Evolutionary conservation across 208 protist species (phyloP), one percentile per base, ranked within the genome.

Genomic region (Leishmania tropica): DNA sequence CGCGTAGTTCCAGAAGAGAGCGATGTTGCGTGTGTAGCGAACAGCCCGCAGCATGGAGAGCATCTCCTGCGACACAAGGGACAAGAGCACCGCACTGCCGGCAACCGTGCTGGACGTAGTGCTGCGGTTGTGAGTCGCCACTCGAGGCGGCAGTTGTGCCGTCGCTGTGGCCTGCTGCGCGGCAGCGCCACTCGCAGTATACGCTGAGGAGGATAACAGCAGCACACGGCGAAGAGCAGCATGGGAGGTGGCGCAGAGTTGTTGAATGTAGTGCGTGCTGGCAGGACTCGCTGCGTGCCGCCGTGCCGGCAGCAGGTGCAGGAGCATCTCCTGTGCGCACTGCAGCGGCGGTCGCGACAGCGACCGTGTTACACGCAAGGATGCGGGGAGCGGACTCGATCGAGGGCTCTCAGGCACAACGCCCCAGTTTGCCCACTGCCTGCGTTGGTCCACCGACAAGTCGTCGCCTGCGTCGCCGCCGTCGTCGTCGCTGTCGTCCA

Each of bases 21-120:
- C 85, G 10, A 93, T 83, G 53, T 84, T 65, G 17, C 78, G 81
- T 28, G 78, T 76, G 67, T 84, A 84, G 48, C 58, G 62, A 19
- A 72, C 74, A 1, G 78, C 76, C 71, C 84, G 79, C 60, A 95
- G 83, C 71, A 92, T 51, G 17, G 70, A 54, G 70, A 90, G 87
- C 79, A 93, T 86, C 76, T 93, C 88, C 10, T 65, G 78, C 24
- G 90, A 92, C 0, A 93, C 81, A 21, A 93, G 84, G 31, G 85
- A 86, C 40, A 90, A 79, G 75, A 95, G 71, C 58, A 89, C 84
- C 62, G 86, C 78, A 54, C 89, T 93, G 62, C 60, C 81, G 54
- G 60, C 72, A 37, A 40, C 37, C 54, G 76, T 31, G 45, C 64
- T 10, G 35, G 56, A n/a, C n/a, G 35, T 35, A 1, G 72, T 53